phyloP scores from a whole-genome alignment of 78 protist genomes.

The Dictyostelium discoideum region dicty_2.7 NC_007088.5:4947501-4948000 shows the following conservation, averaged over 20 bases:
- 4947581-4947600: slow-evolving; percentile 38
- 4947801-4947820: no score
- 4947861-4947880: neutral
- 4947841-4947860: neutral
- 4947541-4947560: slow-evolving; percentile 34
- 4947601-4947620: slow-evolving; percentile 31
- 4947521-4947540: neutral
- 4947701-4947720: slow-evolving; percentile 64
- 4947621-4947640: slow-evolving; percentile 41
- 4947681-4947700: slow-evolving; percentile 21
- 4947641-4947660: slow-evolving; percentile 37
- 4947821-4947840: neutral
- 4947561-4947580: slow-evolving; percentile 34
- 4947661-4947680: slow-evolving; percentile 48
- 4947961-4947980: neutral
- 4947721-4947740: slow-evolving; percentile 29
- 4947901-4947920: neutral
- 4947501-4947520: slow-evolving; percentile 12
- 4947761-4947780: neutral
- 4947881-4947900: slow-evolving; percentile 24
- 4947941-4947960: neutral
- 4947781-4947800: neutral
- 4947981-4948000: neutral
- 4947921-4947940: neutral
- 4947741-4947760: neutral